phyloP scores from a whole-genome alignment of 148 eudicot genomes.

The Rhododendron molle region DNA sequence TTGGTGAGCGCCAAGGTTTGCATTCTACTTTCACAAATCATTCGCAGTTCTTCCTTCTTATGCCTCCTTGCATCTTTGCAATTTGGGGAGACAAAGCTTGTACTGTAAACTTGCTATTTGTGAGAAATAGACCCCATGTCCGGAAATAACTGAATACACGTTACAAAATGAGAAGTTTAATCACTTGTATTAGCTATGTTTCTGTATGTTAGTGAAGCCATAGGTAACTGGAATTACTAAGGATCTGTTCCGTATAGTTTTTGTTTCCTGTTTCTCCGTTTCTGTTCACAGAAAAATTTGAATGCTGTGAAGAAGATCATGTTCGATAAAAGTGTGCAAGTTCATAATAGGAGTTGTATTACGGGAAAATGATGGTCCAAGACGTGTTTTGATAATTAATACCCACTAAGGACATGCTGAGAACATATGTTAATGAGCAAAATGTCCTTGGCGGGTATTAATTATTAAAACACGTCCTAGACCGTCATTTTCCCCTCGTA shows the following conservation, averaged over 20 bases:
- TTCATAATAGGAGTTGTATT: not conserved
- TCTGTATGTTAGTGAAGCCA: not conserved
- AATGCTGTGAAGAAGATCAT: not conserved
- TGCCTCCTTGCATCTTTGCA: not conserved
- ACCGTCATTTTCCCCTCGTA: too few species aligned
- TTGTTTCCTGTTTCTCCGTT: not conserved
- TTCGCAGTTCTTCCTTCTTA: conserved; percentile 13
- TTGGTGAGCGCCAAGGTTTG: not conserved
- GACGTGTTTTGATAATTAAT: too few species aligned
- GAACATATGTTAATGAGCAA: too few species aligned
- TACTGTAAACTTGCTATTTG: conserved; percentile 1
- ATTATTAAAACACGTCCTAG: too few species aligned
- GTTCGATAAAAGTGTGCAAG: not conserved
- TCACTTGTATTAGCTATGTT: not conserved
- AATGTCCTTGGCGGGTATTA: too few species aligned
- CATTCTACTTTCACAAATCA: not conserved
- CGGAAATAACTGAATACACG: not conserved
- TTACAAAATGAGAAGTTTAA: conserved; percentile 1
- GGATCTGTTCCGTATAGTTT: not conserved
- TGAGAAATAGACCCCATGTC: not conserved
- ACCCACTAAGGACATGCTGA: too few species aligned
- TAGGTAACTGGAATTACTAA: not conserved
- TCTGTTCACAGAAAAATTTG: not conserved
- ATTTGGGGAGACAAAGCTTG: not conserved
- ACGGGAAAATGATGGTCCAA: too few species aligned